phyloP scores from a whole-genome alignment of 306 rosid species.

The Ormosia emarginata region DNA sequence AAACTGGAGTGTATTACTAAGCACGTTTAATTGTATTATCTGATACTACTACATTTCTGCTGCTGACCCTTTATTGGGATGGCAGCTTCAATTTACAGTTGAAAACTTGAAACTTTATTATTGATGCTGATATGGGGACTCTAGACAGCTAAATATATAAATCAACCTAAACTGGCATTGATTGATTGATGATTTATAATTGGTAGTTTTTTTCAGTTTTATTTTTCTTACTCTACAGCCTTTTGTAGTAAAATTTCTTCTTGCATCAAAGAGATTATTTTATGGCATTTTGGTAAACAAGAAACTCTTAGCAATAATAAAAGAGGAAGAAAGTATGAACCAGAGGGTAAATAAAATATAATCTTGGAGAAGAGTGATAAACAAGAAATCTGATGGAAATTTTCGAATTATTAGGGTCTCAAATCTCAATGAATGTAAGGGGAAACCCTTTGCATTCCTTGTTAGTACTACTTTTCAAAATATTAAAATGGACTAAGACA shows the following conservation, averaged over 20 bases:
- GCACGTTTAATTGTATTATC: background rate
- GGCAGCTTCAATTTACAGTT: background rate
- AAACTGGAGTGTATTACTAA: background rate
- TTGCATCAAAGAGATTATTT: background rate
- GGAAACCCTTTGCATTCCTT: background rate
- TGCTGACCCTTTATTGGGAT: background rate
- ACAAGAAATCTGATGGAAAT: background rate
- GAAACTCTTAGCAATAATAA: background rate
- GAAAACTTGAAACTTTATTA: background rate
- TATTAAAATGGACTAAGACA: too few species aligned
- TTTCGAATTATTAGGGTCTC: background rate
- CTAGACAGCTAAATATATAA: background rate
- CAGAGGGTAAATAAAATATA: background rate
- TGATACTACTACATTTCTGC: background rate
- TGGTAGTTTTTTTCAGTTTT: background rate
- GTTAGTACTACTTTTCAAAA: background rate
- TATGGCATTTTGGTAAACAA: background rate
- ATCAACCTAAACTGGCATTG: background rate
- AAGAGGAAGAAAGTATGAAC: background rate
- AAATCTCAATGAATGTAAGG: background rate
- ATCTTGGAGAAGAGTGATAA: background rate
- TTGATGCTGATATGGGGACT: background rate
- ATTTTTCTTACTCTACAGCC: background rate
- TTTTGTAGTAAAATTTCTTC: background rate
- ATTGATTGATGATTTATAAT: background rate